Conservation (phyloP, 345 rosid species). For the Acer campestre region DNA sequence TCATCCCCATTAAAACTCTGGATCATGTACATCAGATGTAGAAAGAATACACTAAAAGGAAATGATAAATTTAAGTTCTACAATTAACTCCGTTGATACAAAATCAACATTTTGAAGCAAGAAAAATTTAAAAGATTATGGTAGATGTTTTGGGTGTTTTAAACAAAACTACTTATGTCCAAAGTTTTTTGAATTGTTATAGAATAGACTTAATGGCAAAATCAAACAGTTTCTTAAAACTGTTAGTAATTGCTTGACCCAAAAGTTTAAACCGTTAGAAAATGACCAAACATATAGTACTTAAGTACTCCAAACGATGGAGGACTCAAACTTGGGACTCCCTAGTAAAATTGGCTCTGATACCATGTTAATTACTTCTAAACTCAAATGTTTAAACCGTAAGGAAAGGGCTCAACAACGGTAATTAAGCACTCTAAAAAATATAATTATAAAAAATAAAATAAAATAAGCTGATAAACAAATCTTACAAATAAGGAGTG, state of each 20-base stretch:
- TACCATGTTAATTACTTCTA: not conserved
- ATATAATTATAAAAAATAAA: not conserved
- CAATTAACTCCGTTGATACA: not conserved
- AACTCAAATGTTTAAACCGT: not conserved
- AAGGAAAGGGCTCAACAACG: not conserved
- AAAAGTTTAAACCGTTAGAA: too few relatives aligned
- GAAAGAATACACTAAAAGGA: not conserved
- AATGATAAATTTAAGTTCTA: not conserved
- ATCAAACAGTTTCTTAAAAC: not conserved
- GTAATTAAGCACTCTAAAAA: not conserved
- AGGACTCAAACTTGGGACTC: not conserved
- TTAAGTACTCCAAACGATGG: not conserved
- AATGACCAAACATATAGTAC: not conserved
- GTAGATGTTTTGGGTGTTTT: not conserved
- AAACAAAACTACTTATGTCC: not conserved
- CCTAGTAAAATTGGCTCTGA: not conserved
- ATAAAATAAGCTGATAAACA: constrained; percentile 16
- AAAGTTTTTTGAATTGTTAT: not conserved
- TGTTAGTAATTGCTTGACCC: not conserved
- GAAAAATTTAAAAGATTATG: not conserved
- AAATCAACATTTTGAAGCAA: not conserved
- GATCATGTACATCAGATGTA: constrained; percentile 5
- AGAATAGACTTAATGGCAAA: not conserved
- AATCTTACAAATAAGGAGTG: constrained; percentile 22
- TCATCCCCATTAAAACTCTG: not conserved